Percentiles rank a stretch among this genome's conserved stretches.
These are phyloP conservation scores for Globisporangium rhizosaccharum DNA, from an alignment of 352 stramenopile genomes.

Conservation along the genomic window DNA sequence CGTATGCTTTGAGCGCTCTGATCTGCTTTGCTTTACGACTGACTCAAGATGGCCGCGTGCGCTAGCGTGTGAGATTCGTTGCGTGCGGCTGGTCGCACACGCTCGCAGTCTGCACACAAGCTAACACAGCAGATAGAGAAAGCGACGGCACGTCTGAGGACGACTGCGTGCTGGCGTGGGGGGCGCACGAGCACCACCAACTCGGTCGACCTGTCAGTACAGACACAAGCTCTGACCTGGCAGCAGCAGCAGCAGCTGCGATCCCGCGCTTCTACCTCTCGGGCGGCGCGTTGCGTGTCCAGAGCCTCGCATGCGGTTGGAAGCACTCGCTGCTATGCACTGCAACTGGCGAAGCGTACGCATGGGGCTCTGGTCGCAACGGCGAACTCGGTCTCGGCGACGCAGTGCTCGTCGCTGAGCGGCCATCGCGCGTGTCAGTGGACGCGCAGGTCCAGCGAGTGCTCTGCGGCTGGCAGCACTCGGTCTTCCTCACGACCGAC, in stretches of 20 bases:
- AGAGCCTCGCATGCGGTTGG: slow-evolving; percentile 71
- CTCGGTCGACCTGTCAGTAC: slow-evolving; percentile 26
- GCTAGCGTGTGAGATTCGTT: slow-evolving; percentile 26
- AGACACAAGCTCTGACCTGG: neutral
- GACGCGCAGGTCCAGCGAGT: slow-evolving; percentile 16
- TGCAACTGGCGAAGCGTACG: slow-evolving; percentile 36
- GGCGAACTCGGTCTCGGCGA: slow-evolving; percentile 65
- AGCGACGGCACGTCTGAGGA: neutral
- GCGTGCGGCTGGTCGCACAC: slow-evolving; percentile 76
- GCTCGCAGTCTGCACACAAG: slow-evolving; percentile 26
- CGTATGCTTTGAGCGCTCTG: neutral
- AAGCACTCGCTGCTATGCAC: slow-evolving; percentile 72
- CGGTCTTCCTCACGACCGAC: slow-evolving; percentile 37
- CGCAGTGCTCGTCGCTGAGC: slow-evolving; percentile 12
- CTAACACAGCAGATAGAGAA: neutral
- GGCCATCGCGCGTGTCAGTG: slow-evolving; percentile 22
- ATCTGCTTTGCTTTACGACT: neutral
- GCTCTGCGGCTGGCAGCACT: slow-evolving; percentile 80
- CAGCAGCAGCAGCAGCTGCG: neutral
- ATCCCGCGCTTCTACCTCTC: slow-evolving; percentile 3
- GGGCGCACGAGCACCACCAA: slow-evolving; percentile 42
- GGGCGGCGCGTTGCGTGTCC: slow-evolving; percentile 20
- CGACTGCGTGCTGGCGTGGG: slow-evolving; percentile 43
- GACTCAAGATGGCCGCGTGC: neutral
- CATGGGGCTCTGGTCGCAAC: slow-evolving; percentile 69